Evolutionary conservation across 2,329 filamentous ascomycete genomes (phyloP), one percentile per base, ranked within the genome.

Genomic region (Tolypocladium paradoxum): DNA sequence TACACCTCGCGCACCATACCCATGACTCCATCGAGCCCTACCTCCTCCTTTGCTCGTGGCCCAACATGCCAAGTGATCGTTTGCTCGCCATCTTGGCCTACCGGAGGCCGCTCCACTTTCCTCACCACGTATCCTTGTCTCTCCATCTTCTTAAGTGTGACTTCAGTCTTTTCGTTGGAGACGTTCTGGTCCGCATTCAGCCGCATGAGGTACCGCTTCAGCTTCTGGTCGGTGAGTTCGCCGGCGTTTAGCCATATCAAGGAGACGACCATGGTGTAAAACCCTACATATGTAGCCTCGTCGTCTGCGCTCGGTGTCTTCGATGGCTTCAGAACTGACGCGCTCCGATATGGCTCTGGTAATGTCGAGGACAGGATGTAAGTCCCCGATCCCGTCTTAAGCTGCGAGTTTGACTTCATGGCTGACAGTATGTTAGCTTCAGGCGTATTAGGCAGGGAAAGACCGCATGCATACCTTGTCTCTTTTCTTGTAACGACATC

Each of bases 61-160:
- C 93, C 93, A 16, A 96, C 81, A 53, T 87, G 81, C 78, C 89
- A 99, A 48, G 88, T 90, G 8, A 90, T 76, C 2, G 81, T 76
- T 57, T 92, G 84, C 37, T 95, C 88, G 29, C 87, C 88, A 1
- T 82, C 83, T 33, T 73, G 61, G 5, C 70, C 69, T 66, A 64
- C 65, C 54, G 69, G 67, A 14, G 74, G 74, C 46, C 72, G 79
- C 60, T 96, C 90, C 22, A 84, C 78, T 49, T 84, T 78, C 58
- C 82, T 87, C 36, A 90, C 76, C 3, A 99, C 73, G 64, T 99
- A 99, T 0, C 87, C 88, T 52, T 97, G 90, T 58, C 80, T 85
- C 58, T 85, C 79, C 74, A 97, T 84, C 50, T 81, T 80, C 59
- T 84, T 81, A 14, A 97, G 71, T 3, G 92, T 73, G 51, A 82